Percentiles rank a stretch among this genome's conserved stretches.
Conservation (phyloP, 176 grass and related monocot genomes). For the Saccharum officinarum region DNA sequence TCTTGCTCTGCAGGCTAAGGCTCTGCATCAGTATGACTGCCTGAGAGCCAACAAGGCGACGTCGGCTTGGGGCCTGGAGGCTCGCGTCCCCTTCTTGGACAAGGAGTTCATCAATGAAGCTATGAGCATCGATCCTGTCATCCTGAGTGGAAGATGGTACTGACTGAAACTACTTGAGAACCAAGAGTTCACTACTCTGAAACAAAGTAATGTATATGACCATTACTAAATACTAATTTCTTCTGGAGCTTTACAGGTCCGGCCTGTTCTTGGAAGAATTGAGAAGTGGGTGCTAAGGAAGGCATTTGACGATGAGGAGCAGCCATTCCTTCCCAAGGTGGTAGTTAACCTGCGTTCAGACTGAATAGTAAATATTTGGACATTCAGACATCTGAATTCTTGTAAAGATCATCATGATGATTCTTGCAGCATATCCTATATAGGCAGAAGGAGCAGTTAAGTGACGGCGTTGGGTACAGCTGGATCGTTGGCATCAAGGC, state of each 20-base stretch:
- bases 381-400: neutral
- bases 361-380: neutral
- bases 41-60: slow-evolving; percentile 85
- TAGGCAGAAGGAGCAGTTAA: slow-evolving; percentile 94
- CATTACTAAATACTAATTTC: neutral
- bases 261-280: slow-evolving; percentile 66
- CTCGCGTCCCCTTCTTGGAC: slow-evolving; percentile 84
- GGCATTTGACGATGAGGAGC: slow-evolving; percentile 77
- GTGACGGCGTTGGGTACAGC: slow-evolving; percentile 83
- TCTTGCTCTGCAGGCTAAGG: slow-evolving; percentile 74
- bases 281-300: slow-evolving; percentile 85
- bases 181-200: neutral
- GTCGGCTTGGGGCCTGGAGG: slow-evolving; percentile 82
- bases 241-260: slow-evolving; percentile 50
- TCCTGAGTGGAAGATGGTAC: slow-evolving; percentile 86
- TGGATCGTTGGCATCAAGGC: slow-evolving; percentile 90
- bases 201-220: neutral
- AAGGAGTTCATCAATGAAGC: slow-evolving; percentile 76
- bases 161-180: neutral
- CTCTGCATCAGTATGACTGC: slow-evolving; percentile 87
- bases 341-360: neutral
- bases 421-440: slow-evolving; percentile 72
- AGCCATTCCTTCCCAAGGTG: slow-evolving; percentile 80
- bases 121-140: slow-evolving; percentile 88
- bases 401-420: neutral